Evolutionary conservation across 2,329 filamentous ascomycete genomes (phyloP).

Genomic region (Penicillium sp.): DNA sequence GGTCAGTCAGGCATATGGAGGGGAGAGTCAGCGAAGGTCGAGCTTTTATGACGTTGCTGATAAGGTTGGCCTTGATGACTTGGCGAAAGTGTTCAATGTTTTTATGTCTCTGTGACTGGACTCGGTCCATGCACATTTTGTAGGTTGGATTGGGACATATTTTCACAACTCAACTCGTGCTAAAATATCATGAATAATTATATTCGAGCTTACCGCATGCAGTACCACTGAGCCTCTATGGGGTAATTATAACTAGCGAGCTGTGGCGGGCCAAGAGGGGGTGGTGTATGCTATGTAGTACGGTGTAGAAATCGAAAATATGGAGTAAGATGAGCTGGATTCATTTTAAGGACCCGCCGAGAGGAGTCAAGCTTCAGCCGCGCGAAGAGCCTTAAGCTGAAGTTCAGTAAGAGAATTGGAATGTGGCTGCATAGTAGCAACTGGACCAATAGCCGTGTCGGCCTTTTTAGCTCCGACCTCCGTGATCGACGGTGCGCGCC

Average conservation of each 20-base stretch:
- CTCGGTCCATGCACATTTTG: background rate
- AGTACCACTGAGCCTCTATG: no score
- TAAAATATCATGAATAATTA: no score
- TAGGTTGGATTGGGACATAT: background rate
- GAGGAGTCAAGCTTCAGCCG: no score
- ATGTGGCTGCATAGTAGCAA: background rate
- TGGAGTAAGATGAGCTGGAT: no score
- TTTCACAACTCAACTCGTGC: background rate
- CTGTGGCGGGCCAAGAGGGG: no score
- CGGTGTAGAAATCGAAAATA: no score
- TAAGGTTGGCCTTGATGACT: constrained; percentile 31
- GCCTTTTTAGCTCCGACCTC: background rate
- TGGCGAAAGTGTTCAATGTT: constrained; percentile 24
- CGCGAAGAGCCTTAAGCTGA: no score
- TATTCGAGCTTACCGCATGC: no score
- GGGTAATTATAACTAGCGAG: no score
- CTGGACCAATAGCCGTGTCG: background rate
- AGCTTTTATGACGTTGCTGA: constrained; percentile 30
- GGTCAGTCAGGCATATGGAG: constrained; percentile 26
- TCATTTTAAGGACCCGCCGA: no score
- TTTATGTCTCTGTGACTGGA: constrained; percentile 18
- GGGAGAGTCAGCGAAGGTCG: constrained; percentile 28
- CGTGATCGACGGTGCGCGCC: background rate
- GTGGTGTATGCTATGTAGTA: no score
- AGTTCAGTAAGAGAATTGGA: background rate